phyloP scores from a whole-genome alignment of 768 basidiomycete genomes.

The Pholiota conissans region DNA sequence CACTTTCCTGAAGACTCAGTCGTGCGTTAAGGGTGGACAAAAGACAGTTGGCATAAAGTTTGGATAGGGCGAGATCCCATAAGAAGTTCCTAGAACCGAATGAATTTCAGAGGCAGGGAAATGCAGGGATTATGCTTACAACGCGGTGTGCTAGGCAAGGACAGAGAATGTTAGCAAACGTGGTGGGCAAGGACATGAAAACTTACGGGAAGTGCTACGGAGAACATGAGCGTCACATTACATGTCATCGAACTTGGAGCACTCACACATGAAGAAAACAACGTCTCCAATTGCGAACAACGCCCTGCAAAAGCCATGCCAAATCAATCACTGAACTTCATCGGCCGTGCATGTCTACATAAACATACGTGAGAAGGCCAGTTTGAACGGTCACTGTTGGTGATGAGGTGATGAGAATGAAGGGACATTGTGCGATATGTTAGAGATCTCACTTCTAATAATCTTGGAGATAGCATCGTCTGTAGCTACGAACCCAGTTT shows the following conservation, averaged over 20 bases:
- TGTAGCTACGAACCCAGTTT: conserved; percentile 41
- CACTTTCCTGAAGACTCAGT: conserved; percentile 28
- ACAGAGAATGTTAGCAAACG: neutral
- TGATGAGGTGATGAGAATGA: neutral
- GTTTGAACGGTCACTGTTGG: conserved; percentile 42
- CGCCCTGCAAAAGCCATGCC: conserved; percentile 32
- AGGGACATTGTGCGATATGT: conserved; percentile 8
- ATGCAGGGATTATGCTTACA: conserved; percentile 29
- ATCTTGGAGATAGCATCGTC: conserved; percentile 42
- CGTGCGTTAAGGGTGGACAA: conserved; percentile 51
- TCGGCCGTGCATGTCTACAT: too few species aligned
- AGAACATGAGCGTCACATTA: neutral
- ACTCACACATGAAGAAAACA: conserved; percentile 45
- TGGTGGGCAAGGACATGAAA: neutral
- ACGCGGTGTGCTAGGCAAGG: conserved; percentile 38
- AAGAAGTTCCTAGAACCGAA: conserved; percentile 39
- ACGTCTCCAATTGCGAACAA: conserved; percentile 43
- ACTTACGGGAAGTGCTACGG: conserved; percentile 35
- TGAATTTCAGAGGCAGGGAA: neutral
- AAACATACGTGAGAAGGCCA: conserved; percentile 44
- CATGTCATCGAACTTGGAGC: neutral
- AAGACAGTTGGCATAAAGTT: conserved; percentile 49
- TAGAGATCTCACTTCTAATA: conserved; percentile 26
- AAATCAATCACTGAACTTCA: too few species aligned
- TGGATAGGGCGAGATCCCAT: conserved; percentile 48